Conservation (phyloP, 441 rosid genomes). For the Lepidium campestre region DNA sequence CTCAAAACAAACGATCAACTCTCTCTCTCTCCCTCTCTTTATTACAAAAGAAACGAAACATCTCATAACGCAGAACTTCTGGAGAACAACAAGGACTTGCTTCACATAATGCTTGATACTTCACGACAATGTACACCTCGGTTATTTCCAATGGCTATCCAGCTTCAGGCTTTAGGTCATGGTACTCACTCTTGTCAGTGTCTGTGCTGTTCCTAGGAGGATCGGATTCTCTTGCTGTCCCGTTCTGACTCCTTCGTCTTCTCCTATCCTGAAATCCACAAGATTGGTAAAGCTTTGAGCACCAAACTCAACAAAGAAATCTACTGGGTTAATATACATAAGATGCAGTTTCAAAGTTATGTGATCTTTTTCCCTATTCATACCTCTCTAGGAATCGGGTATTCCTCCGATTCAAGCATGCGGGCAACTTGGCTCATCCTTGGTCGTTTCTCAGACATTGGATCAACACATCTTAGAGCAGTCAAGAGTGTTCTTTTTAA, state of each 20-base stretch:
- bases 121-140: slow-evolving; percentile 10
- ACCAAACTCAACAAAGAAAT: background rate
- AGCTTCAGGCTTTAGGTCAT: slow-evolving; percentile 26
- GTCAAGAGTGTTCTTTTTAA: slow-evolving; percentile 69
- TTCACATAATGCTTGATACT: slow-evolving; percentile 17
- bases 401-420: slow-evolving; percentile 73
- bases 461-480: slow-evolving; percentile 76
- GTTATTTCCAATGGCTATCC: slow-evolving; percentile 17
- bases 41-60: slow-evolving; percentile 9
- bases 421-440: slow-evolving; percentile 80
- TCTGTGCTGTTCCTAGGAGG: slow-evolving; percentile 48
- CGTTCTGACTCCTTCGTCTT: slow-evolving; percentile 54
- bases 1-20: slow-evolving; percentile 11
- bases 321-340: background rate
- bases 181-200: slow-evolving; percentile 44
- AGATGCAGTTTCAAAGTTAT: background rate
- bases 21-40: background rate
- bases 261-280: slow-evolving; percentile 63
- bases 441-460: slow-evolving; percentile 62
- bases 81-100: slow-evolving; percentile 20
- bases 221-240: slow-evolving; percentile 39
- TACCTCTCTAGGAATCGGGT: slow-evolving; percentile 72
- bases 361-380: background rate
- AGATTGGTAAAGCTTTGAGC: background rate
- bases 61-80: slow-evolving; percentile 11